Evolutionary conservation across 2,329 filamentous ascomycete genomes (phyloP).

Genomic region (Lojkania enalia): DNA sequence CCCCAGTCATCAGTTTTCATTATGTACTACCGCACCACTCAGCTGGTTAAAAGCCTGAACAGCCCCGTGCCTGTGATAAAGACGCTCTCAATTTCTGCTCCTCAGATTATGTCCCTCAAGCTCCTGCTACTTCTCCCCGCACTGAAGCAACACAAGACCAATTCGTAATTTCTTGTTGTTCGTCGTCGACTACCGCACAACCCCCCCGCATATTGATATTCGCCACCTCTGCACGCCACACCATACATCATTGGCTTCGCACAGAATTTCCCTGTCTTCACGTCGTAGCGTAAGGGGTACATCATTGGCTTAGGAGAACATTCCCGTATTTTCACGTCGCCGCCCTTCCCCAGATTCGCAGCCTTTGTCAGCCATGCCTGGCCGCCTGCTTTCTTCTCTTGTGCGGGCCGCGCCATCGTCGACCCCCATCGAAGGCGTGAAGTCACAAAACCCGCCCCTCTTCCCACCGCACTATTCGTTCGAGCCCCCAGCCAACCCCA

Average conservation of each 20-base stretch:
- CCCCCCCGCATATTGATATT: constrained; percentile 21
- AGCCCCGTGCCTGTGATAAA: neutral
- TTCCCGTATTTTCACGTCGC: constrained; percentile 1
- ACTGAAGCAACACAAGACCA: constrained; percentile 42
- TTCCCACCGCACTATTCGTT: constrained; percentile 43
- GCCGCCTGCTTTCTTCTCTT: constrained; percentile 39
- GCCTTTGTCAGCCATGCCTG: constrained; percentile 36
- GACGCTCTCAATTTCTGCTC: constrained; percentile 1
- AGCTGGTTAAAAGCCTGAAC: neutral
- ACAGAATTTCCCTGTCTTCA: too few relatives aligned
- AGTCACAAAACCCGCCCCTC: constrained; percentile 25
- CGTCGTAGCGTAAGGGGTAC: too few relatives aligned
- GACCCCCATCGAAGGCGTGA: constrained; percentile 31
- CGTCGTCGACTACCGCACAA: constrained; percentile 13
- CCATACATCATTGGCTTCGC: constrained; percentile 16
- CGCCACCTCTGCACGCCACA: constrained; percentile 14
- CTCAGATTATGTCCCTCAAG: constrained; percentile 36
- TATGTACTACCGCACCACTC: constrained; percentile 7
- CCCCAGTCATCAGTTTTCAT: constrained; percentile 15
- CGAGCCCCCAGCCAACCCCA: constrained; percentile 34
- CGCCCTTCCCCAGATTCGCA: constrained; percentile 35
- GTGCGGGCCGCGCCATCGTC: constrained; percentile 37
- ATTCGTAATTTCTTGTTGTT: constrained; percentile 26
- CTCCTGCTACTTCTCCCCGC: constrained; percentile 33
- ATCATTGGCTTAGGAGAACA: constrained; percentile 4